Conservation (phyloP, 1,139 yeast species). For the Meyerozyma athensensis region DNA sequence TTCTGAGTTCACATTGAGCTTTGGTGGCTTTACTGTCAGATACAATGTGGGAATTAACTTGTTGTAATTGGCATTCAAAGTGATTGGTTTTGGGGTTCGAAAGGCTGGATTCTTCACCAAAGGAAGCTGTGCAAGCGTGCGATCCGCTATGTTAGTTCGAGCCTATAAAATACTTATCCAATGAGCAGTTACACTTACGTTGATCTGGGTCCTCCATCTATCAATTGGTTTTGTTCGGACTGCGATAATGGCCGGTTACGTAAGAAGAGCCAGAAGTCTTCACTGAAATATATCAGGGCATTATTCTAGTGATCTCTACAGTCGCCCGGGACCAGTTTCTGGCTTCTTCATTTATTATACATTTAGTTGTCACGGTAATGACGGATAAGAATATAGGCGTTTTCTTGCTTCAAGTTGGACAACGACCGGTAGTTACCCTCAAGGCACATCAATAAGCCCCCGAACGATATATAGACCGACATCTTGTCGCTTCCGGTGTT, state of each 20-base stretch:
- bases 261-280: not conserved
- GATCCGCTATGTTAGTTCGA: conserved; percentile 35
- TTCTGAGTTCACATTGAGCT: conserved; percentile 23
- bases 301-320: no score
- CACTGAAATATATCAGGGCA: no score
- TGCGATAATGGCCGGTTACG: not conserved
- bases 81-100: conserved; percentile 55
- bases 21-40: conserved; percentile 36
- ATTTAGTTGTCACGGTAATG: conserved; percentile 45
- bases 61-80: conserved; percentile 48
- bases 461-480: conserved; percentile 91
- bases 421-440: conserved; percentile 94
- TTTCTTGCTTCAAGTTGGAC: conserved; percentile 88
- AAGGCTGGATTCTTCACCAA: conserved; percentile 51
- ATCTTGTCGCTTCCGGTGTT: conserved; percentile 65
- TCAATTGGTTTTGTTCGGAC: not conserved
- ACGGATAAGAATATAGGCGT: conserved; percentile 86
- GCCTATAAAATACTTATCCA: not conserved
- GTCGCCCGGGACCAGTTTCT: not conserved
- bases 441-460: conserved; percentile 88
- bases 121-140: conserved; percentile 52
- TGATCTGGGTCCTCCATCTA: conserved; percentile 20
- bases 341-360: not conserved
- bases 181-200: conserved; percentile 14
- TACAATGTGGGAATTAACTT: conserved; percentile 30